A percentile compares a stretch with the other conserved stretches of the same genome.
Conservation (phyloP, 768 basidiomycete species). For the Boletellus ananas region DNA sequence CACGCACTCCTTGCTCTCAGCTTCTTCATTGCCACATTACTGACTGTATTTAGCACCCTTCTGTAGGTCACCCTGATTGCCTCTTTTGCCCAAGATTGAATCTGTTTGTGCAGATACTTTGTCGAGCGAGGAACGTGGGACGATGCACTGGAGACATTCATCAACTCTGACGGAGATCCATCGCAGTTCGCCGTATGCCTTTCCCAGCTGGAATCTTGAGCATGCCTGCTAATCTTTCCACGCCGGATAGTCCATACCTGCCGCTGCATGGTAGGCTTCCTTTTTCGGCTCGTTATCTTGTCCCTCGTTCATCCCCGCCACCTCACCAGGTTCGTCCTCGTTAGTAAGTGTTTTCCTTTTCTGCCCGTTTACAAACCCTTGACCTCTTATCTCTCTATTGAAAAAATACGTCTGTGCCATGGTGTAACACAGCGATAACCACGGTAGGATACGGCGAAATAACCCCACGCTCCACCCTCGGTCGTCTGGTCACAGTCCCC, state of each 20-base stretch:
- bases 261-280: conserved; percentile 66
- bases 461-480: conserved; percentile 83
- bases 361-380: background rate
- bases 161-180: conserved; percentile 82
- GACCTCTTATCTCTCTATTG: background rate
- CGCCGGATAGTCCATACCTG: conserved; percentile 54
- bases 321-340: conserved; percentile 59
- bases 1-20: conserved; percentile 83
- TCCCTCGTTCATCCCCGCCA: background rate
- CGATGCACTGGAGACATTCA: conserved; percentile 68
- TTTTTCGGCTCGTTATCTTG: background rate
- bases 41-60: conserved; percentile 84
- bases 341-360: conserved; percentile 50
- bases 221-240: background rate
- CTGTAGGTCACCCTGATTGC: conserved; percentile 43
- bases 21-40: conserved; percentile 85
- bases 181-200: conserved; percentile 66
- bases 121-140: conserved; percentile 92
- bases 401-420: background rate
- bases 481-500: conserved; percentile 80
- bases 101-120: conserved; percentile 58
- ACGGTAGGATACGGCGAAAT: conserved; percentile 94
- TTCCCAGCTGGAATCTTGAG: background rate
- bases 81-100: background rate
- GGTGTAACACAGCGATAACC: conserved; percentile 59